Conservation (phyloP, 805 yeast genomes). For the Ogataea angusta region DNA sequence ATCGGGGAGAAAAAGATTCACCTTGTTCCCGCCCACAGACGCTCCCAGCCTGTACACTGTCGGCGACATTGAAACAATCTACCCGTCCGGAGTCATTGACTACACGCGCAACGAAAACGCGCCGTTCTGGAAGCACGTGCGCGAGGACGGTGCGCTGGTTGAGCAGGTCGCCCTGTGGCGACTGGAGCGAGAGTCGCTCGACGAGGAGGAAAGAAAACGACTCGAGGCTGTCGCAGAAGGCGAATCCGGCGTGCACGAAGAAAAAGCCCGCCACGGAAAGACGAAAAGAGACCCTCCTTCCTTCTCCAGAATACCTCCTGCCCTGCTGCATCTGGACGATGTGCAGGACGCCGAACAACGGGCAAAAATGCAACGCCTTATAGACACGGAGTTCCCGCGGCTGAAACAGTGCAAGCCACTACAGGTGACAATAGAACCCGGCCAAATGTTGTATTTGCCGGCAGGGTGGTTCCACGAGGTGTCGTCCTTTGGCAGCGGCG, state of each 20-base stretch:
- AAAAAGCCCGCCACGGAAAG: conserved; percentile 14
- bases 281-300: conserved; percentile 59
- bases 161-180: conserved; percentile 48
- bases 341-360: conserved; percentile 32
- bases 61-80: conserved; percentile 55
- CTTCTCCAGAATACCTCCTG: conserved; percentile 62
- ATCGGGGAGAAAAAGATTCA: conserved; percentile 62
- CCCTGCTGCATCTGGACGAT: conserved; percentile 57
- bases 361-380: conserved; percentile 32
- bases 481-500: conserved; percentile 50
- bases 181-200: conserved; percentile 23
- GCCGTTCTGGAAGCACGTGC: conserved; percentile 58
- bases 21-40: conserved; percentile 61
- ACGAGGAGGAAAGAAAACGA: conserved; percentile 25
- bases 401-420: conserved; percentile 40
- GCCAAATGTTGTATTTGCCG: conserved; percentile 68
- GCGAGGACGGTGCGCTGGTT: conserved; percentile 60
- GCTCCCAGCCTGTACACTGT: conserved; percentile 58
- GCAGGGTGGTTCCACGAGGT: conserved; percentile 86
- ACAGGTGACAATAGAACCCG: conserved; percentile 51
- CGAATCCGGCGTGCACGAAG: conserved; percentile 25
- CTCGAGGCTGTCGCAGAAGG: conserved; percentile 27
- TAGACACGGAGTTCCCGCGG: conserved; percentile 46
- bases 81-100: conserved; percentile 64
- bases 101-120: conserved; percentile 52